Evolutionary conservation across 2,329 filamentous ascomycete genomes (phyloP).

Genomic region (Hawksworthiomyces lignivorus): DNA sequence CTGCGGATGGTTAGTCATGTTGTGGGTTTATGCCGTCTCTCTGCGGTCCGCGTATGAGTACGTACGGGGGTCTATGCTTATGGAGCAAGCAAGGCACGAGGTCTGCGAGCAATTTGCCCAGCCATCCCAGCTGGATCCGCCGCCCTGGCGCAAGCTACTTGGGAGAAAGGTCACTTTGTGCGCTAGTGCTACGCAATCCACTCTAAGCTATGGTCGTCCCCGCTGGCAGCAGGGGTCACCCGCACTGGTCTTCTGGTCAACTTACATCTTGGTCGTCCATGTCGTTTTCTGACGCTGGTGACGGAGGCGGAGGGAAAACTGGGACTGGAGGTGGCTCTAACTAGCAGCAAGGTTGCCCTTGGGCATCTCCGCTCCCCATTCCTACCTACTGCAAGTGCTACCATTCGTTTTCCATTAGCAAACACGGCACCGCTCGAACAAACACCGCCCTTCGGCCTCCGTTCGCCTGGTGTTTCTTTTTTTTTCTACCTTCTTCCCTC

Average conservation of each 20-base stretch:
- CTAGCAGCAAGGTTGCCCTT: too few species aligned
- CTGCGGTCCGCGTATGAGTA: too few species aligned
- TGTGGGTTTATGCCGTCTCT: too few species aligned
- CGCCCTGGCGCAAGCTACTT: conserved; percentile 6
- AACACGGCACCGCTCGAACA: too few species aligned
- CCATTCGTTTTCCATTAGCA: background rate
- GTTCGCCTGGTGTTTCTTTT: too few species aligned
- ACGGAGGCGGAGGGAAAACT: too few species aligned
- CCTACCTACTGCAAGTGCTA: conserved; percentile 6
- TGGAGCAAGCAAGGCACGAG: conserved; percentile 7
- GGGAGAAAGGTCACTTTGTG: conserved; percentile 3
- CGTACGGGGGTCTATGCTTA: conserved; percentile 1
- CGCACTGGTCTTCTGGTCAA: conserved; percentile 6
- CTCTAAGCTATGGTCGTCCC: conserved; percentile 13
- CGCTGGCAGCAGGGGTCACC: conserved; percentile 14
- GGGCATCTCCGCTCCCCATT: background rate
- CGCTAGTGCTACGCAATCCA: conserved; percentile 16
- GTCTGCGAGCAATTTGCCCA: conserved; percentile 1
- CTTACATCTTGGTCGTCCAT: background rate
- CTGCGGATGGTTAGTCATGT: background rate
- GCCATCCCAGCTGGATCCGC: conserved; percentile 7
- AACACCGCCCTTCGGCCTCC: too few species aligned
- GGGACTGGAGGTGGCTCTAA: too few species aligned
- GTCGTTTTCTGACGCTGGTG: background rate
- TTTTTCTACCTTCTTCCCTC: too few species aligned